These are phyloP conservation scores for Pterula multifida DNA, from an alignment of 1,284 basidiomycete species.

Conservation along the genomic window DNA sequence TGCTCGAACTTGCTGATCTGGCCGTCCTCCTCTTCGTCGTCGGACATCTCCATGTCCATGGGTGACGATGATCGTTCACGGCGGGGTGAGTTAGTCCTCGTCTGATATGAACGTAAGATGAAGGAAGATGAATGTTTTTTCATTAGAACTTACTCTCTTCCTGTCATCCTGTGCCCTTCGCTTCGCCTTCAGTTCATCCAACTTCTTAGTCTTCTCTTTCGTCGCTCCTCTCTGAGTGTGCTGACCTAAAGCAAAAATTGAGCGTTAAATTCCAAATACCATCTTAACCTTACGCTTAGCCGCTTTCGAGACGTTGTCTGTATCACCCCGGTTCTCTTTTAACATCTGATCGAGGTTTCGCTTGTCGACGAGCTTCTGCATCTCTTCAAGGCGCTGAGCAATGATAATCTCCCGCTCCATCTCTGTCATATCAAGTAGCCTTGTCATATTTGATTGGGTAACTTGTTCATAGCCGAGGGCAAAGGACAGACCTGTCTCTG, in stretches of 20 bases:
- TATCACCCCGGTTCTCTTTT: conserved; percentile 42
- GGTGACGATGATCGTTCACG: conserved; percentile 60
- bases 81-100: conserved; percentile 40
- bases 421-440: conserved; percentile 73
- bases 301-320: conserved; percentile 55
- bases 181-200: conserved; percentile 75
- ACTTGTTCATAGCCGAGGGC: conserved; percentile 7
- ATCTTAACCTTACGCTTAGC: conserved; percentile 47
- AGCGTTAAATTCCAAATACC: conserved; percentile 1
- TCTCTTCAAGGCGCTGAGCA: conserved; percentile 68
- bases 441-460: conserved; percentile 20
- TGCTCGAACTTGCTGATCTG: conserved; percentile 59
- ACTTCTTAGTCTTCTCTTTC: conserved; percentile 70
- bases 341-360: conserved; percentile 69
- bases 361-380: conserved; percentile 67
- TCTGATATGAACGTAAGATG: conserved; percentile 17
- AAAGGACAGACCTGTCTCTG: conserved; percentile 52
- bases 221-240: conserved; percentile 70
- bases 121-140: conserved; percentile 1
- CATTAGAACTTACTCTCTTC: conserved; percentile 47
- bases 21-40: conserved; percentile 59
- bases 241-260: conserved; percentile 34
- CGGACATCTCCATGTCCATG: conserved; percentile 73
- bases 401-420: conserved; percentile 83
- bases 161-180: conserved; percentile 73